A percentile compares a stretch with the other conserved stretches of the same genome.
Evolutionary conservation across 192 early-diverging fungal genomes (phyloP).

Genomic region (Umbelopsis ramanniana): DNA sequence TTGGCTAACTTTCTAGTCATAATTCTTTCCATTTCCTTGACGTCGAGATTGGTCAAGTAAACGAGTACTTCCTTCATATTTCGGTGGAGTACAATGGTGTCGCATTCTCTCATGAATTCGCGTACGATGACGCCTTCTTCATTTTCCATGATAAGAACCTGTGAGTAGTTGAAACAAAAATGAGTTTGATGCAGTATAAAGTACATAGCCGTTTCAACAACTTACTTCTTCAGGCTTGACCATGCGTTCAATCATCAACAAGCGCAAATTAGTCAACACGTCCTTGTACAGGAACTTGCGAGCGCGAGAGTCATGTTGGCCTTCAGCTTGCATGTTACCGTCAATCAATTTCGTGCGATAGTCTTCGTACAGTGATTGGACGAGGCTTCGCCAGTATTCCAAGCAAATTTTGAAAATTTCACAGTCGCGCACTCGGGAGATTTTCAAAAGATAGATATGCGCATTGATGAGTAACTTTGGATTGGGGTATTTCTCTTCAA

Average conservation of each 20-base stretch:
- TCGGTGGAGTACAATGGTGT: constrained; percentile 97
- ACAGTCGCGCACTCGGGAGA: constrained; percentile 92
- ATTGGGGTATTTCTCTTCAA: constrained; percentile 35
- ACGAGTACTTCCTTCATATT: constrained; percentile 97
- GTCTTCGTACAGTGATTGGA: constrained; percentile 35
- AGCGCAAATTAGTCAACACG: constrained; percentile 82
- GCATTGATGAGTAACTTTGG: constrained; percentile 68
- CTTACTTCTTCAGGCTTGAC: constrained; percentile 95
- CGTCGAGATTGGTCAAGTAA: constrained; percentile 97
- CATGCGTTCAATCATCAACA: constrained; percentile 99
- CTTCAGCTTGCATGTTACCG: not conserved
- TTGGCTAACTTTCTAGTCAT: constrained; percentile 92
- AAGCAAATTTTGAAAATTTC: constrained; percentile 98
- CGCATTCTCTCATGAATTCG: constrained; percentile 95
- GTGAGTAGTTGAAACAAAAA: not conserved
- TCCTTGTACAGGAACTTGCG: constrained; percentile 86
- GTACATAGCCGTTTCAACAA: not conserved
- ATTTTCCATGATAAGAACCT: constrained; percentile 97
- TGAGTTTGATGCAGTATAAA: not conserved
- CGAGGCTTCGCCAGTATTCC: constrained; percentile 95
- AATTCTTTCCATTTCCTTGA: constrained; percentile 91
- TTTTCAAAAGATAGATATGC: constrained; percentile 88
- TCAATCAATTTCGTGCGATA: constrained; percentile 45
- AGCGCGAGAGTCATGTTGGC: constrained; percentile 39
- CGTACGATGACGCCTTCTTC: constrained; percentile 99